Evolutionary conservation across 1,284 basidiomycete species (phyloP).

Genomic region (Chondrostereum purpureum): DNA sequence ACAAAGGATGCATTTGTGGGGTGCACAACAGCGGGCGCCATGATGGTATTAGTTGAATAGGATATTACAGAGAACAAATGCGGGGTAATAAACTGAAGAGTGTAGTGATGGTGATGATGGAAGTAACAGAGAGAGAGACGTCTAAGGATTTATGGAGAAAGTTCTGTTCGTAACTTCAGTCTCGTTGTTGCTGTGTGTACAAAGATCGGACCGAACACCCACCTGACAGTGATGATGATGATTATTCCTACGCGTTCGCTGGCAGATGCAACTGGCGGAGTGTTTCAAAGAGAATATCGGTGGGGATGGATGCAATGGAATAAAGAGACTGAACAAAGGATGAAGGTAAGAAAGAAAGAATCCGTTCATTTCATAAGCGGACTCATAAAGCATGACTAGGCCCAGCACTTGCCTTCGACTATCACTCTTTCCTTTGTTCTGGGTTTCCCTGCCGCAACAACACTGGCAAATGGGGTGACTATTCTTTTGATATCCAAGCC

Average conservation of each 20-base stretch:
- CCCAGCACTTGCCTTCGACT: too few species aligned
- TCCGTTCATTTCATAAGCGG: too few species aligned
- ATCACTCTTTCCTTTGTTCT: too few species aligned
- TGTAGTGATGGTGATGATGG: constrained; percentile 1
- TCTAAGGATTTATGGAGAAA: constrained; percentile 12
- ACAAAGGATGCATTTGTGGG: constrained; percentile 60
- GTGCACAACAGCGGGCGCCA: constrained; percentile 49
- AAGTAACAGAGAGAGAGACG: constrained; percentile 7
- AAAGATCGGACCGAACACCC: neutral
- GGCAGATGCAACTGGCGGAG: neutral
- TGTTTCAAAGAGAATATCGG: too few species aligned
- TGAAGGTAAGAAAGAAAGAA: too few species aligned
- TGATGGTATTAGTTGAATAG: constrained; percentile 17
- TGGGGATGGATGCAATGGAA: too few species aligned
- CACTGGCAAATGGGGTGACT: too few species aligned
- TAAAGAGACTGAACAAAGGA: neutral
- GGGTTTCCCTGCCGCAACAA: too few species aligned
- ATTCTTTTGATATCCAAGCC: neutral
- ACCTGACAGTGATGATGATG: constrained; percentile 1
- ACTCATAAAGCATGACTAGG: too few species aligned
- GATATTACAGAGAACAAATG: neutral
- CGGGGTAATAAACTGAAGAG: neutral
- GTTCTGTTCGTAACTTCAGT: neutral
- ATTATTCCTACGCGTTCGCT: neutral
- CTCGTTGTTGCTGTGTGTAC: neutral